Evolutionary conservation across 2,329 filamentous ascomycete species (phyloP), one percentile per base, ranked within the genome.

Genomic region (Madurella mycetomatis): DNA sequence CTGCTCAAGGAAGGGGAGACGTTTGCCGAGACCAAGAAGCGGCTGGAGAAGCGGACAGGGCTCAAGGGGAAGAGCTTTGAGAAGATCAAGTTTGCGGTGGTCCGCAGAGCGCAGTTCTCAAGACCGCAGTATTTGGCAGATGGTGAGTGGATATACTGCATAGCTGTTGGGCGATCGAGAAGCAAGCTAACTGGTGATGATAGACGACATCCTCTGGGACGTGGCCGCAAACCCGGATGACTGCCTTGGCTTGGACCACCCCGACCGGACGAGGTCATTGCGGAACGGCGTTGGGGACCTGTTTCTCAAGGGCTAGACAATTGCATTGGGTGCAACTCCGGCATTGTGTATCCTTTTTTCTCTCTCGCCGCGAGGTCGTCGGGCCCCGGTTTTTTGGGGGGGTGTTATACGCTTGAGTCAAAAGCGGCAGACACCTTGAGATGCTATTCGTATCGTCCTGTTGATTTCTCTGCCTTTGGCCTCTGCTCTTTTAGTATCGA

Each of bases 31-130:
- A 96, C 92, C 42, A 96, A 92, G 75, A 90, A 95, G 73, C 85
- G 94, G n/a, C 77, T 99, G 4, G 92, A 94, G 63, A 92, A 92
- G 71, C 82, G 92, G 55, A 96, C 90, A 0, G 92, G 92, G 25
- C 86, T 99, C 73, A 96, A 96, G 73, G 95, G 94, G 70, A 99
- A 99, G 78, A 90, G 90, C 61, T 92, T 99, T 63, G 92, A 99
- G 72, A 97, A 97, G 78, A 94, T 99, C 72, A 96, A 95, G 72
- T 96, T 99, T 76, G 88, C 91, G 7, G 73, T 95, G 32, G 81
- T 96, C 49, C 78, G 85, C 69, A 79, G 88, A 68, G 79, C 83
- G 49, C 76, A 77, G 41, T 95, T 89, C 71, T 84, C 87, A 40
- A 90, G 87, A 66, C 87, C 91, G 25, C 81, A 84, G 56, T 95